Base-by-base conservation (phyloP, 176 grass and related monocot species). In the Paspalum vaginatum region DNA sequence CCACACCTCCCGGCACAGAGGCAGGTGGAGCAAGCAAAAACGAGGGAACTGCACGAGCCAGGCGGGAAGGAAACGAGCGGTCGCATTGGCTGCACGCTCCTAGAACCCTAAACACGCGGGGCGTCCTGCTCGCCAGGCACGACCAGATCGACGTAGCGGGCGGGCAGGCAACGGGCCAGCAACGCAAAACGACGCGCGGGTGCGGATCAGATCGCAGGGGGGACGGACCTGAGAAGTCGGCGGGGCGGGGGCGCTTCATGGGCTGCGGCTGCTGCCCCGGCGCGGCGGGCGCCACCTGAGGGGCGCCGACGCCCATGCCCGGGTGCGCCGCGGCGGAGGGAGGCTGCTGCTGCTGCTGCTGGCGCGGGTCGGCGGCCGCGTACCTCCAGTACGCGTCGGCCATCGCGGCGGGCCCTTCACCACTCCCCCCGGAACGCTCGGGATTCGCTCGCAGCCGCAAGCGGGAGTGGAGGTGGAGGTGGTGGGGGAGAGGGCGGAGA, bases 341-440 rank as follows among this genome's bases (percentile, higher is more conserved):
- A 1, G 83, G 71, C 25, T 70, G 85, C 74, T 83, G 86, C 74
- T 55, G 87, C 24, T 78, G 84, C 65, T 78, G 86, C 74, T 79
- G 80, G 47, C 85, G 86, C 13, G 71, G 72, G 40, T 86, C 88
- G 27, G 66, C 77, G 25, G 49, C 61, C 37, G 77, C 62, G 86
- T 91, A 91, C 92, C 92, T 87, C 92, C 92, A 94, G 60, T 94
- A 89, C 20, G 79, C 76, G 37, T 94, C 88, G 32, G 88, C 92
- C 92, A 94, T 94, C 60, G 61, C 11, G 68, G 48, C 9, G 24
- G 4, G 11, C 7, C 6, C 26, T 32, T 5, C 4, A 37, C 13
- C 59, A 15, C 15, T 24, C 46, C 15, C 26, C 15, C 26, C 21
- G 13, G 72, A 26, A 63, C 63, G 21, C 10, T 64, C 72, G 70